A percentile compares a stretch with the other conserved stretches of the same genome.
These are phyloP conservation scores for Neurospora sp. DNA, from an alignment of 2,329 filamentous ascomycete species.

Conservation along the genomic window DNA sequence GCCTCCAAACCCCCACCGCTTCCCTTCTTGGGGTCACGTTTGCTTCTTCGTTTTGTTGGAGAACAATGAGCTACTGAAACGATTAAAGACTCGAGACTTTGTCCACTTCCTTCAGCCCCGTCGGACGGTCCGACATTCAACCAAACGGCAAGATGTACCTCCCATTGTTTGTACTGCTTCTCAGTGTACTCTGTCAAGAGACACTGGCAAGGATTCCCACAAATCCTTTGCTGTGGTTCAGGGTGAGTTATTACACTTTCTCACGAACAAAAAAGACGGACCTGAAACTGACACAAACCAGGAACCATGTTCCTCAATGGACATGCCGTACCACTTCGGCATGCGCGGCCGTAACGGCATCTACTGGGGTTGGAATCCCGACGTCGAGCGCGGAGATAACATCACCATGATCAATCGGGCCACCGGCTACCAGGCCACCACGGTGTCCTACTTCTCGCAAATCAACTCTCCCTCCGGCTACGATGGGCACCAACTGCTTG, in stretches of 20 bases:
- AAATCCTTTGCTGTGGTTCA: not conserved
- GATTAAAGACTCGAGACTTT: not conserved
- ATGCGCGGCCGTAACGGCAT: constrained; percentile 10
- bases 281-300: not conserved
- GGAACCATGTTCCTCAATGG: not conserved
- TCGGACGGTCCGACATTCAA: not conserved
- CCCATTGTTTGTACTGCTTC: not conserved
- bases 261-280: not conserved
- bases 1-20: not conserved
- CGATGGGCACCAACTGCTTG: constrained; percentile 14
- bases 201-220: not conserved
- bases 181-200: not conserved
- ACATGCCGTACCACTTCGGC: not conserved
- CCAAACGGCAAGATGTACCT: not conserved
- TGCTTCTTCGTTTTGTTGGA: not conserved
- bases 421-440: constrained; percentile 13
- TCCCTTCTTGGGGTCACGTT: not conserved
- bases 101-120: not conserved
- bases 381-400: constrained; percentile 9
- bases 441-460: constrained; percentile 16
- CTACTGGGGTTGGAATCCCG: constrained; percentile 18
- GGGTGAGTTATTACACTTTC: not conserved
- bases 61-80: not conserved
- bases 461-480: constrained; percentile 11
- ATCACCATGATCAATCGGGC: constrained; percentile 8